These are phyloP conservation scores for Phyllachora maydis DNA, from an alignment of 2,329 filamentous ascomycete species.

Conservation along the genomic window DNA sequence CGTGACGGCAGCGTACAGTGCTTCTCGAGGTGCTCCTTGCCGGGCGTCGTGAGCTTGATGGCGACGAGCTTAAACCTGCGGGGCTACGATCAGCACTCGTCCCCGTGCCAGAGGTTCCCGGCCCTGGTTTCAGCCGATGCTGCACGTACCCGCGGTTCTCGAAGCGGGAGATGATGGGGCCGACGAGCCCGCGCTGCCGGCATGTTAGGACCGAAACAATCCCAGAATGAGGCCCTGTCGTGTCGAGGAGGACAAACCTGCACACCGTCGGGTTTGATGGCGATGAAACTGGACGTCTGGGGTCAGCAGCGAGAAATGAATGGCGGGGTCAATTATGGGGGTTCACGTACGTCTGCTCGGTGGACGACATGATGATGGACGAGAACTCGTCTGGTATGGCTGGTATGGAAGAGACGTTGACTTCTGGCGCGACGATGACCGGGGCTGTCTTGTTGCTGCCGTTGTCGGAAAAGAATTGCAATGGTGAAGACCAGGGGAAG, in stretches of 20 bases:
- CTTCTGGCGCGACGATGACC: too few relatives aligned
- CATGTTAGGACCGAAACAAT: too few relatives aligned
- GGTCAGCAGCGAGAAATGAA: slow-evolving; percentile 3
- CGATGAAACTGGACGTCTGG: slow-evolving; percentile 86
- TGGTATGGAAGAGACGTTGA: too few relatives aligned
- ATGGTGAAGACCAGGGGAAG: too few relatives aligned
- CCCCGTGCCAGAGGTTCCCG: too few relatives aligned
- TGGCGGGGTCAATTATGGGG: slow-evolving; percentile 1
- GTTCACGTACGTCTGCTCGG: slow-evolving; percentile 63
- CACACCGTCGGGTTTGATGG: slow-evolving; percentile 99
- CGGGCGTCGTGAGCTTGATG: slow-evolving; percentile 82
- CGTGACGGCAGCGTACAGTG: slow-evolving; percentile 42
- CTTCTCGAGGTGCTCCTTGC: slow-evolving; percentile 91
- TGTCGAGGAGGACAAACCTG: too few relatives aligned
- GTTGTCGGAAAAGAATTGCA: too few relatives aligned
- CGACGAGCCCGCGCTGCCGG: slow-evolving; percentile 77
- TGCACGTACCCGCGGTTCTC: slow-evolving; percentile 78
- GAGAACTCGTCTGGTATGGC: too few relatives aligned
- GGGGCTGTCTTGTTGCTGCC: too few relatives aligned
- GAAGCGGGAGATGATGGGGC: slow-evolving; percentile 94
- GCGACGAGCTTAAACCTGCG: slow-evolving; percentile 89
- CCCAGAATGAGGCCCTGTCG: too few relatives aligned
- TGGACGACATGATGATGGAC: slow-evolving; percentile 40
- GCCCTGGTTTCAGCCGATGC: too few relatives aligned
- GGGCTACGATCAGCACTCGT: too few relatives aligned